These are phyloP conservation scores for Vitis hybrid DNA, from an alignment of 177 flowering plant genomes.

Conservation along the genomic window DNA sequence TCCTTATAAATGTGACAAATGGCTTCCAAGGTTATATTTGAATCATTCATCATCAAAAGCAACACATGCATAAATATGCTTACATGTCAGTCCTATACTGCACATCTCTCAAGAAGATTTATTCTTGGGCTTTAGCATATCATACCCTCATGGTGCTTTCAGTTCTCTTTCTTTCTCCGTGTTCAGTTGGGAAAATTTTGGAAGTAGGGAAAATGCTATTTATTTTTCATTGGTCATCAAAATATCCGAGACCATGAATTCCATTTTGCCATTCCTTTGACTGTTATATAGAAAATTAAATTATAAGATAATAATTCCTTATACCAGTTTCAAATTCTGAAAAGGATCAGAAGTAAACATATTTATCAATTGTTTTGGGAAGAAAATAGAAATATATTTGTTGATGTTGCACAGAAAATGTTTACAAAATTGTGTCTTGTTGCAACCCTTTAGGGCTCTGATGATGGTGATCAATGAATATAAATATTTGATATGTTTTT, in stretches of 20 bases:
- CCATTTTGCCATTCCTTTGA: neutral
- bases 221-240: neutral
- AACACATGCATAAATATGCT: neutral
- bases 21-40: neutral
- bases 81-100: neutral
- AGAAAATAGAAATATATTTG: no score
- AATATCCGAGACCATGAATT: neutral
- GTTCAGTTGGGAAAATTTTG: neutral
- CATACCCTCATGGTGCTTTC: neutral
- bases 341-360: no score
- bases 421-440: no score
- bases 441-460: no score
- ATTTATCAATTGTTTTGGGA: no score
- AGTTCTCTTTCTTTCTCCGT: neutral
- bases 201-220: neutral
- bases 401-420: no score
- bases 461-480: no score
- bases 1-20: neutral
- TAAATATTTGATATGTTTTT: no score
- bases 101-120: neutral
- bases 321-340: no score
- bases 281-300: neutral
- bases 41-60: neutral
- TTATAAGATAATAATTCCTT: neutral
- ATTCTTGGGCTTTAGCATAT: neutral